A percentile compares a stretch with the other conserved stretches of the same genome.
Conservation (phyloP, 352 stramenopile species). For the Phytopythium sindhum region DNA sequence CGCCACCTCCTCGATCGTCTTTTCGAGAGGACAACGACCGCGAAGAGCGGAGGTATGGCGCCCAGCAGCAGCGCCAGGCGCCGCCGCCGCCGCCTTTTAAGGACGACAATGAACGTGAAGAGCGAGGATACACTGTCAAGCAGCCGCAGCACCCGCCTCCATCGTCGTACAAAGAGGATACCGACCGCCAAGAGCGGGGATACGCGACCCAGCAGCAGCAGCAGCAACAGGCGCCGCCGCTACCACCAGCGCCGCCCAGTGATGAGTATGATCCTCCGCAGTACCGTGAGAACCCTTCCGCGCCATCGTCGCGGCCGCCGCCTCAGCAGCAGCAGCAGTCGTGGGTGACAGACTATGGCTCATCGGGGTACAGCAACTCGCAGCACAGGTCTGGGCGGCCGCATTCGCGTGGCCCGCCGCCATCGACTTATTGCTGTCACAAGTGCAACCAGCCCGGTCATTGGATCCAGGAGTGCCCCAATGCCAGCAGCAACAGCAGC, state of each 20-base stretch:
- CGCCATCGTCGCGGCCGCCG: neutral
- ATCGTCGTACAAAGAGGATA: slow-evolving; percentile 1
- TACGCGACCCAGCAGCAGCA: slow-evolving; percentile 11
- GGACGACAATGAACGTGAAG: slow-evolving; percentile 2
- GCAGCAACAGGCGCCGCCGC: slow-evolving; percentile 9
- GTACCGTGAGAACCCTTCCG: neutral
- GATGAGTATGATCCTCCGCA: slow-evolving; percentile 14
- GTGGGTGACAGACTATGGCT: slow-evolving; percentile 3
- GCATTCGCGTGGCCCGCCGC: slow-evolving; percentile 29
- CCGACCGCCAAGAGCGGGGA: slow-evolving; percentile 6
- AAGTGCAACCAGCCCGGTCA: slow-evolving; percentile 75
- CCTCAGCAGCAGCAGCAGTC: slow-evolving; percentile 11
- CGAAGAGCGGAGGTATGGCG: slow-evolving; percentile 10
- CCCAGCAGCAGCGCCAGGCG: slow-evolving; percentile 3
- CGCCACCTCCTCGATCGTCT: slow-evolving; percentile 5
- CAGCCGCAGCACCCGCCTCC: slow-evolving; percentile 13
- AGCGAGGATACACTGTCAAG: neutral
- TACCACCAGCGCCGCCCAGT: slow-evolving; percentile 11
- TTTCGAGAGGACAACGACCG: slow-evolving; percentile 8
- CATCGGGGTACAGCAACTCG: slow-evolving; percentile 7
- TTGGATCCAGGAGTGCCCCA: slow-evolving; percentile 76
- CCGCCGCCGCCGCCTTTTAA: no score
- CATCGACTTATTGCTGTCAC: slow-evolving; percentile 67
- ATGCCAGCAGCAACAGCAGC: slow-evolving; percentile 14
- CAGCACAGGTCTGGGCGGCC: slow-evolving; percentile 18